phyloP scores from a whole-genome alignment of 2,329 filamentous ascomycete genomes.

The Sporothrix phasma region DNA sequence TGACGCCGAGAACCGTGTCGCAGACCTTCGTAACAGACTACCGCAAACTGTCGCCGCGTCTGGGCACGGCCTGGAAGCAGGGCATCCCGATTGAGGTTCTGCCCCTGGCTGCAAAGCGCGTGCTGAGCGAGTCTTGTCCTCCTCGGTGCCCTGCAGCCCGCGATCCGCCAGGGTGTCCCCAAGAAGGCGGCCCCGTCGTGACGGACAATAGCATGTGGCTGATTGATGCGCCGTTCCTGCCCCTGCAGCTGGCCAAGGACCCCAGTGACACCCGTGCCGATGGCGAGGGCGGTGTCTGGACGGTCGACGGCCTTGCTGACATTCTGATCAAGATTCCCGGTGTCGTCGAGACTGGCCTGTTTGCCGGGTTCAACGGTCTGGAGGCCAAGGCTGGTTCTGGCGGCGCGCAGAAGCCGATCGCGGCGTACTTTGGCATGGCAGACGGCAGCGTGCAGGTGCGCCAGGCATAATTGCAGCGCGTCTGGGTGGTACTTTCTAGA shows the following conservation, averaged over 20 bases:
- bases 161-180: constrained; percentile 60
- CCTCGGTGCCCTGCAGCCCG: constrained; percentile 63
- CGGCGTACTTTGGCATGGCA: constrained; percentile 89
- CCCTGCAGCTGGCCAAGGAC: constrained; percentile 55
- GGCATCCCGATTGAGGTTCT: constrained; percentile 88
- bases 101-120: constrained; percentile 68
- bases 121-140: constrained; percentile 61
- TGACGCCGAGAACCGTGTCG: too few relatives aligned
- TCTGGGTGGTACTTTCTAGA: background rate
- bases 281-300: constrained; percentile 61
- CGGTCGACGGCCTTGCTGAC: constrained; percentile 63
- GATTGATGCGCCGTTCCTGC: constrained; percentile 80
- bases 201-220: constrained; percentile 85
- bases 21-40: too few relatives aligned
- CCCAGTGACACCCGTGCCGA: constrained; percentile 28
- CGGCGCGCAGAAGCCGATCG: constrained; percentile 81
- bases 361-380: constrained; percentile 69
- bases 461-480: constrained; percentile 10
- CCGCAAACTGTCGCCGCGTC: constrained; percentile 70
- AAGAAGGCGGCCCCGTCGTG: constrained; percentile 66
- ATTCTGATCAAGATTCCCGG: constrained; percentile 74
- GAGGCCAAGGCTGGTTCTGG: constrained; percentile 48
- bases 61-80: constrained; percentile 68
- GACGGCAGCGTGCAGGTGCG: constrained; percentile 56
- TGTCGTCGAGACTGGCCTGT: constrained; percentile 85